A percentile compares a stretch with the other conserved stretches of the same genome.
Evolutionary conservation across 352 stramenopile genomes (phyloP).

Genomic region (Nothophytophthora sp.): DNA sequence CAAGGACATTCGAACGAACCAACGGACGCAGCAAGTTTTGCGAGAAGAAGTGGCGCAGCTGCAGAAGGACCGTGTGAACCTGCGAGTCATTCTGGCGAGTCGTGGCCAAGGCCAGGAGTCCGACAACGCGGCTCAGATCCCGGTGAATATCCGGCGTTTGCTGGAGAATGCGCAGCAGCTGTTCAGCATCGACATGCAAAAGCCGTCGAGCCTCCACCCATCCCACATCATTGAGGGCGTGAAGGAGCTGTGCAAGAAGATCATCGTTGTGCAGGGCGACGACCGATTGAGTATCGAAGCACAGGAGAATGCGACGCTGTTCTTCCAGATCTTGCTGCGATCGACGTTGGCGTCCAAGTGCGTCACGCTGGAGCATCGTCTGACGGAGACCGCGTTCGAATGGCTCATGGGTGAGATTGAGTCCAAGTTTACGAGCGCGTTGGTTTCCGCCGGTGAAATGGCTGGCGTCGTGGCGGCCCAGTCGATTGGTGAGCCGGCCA

Average conservation of each 20-base stretch:
- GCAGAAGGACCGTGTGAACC: constrained; percentile 93
- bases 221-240: constrained; percentile 90
- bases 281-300: constrained; percentile 95
- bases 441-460: constrained; percentile 98
- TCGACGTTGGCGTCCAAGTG: constrained; percentile 96
- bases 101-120: constrained; percentile 93
- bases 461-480: constrained; percentile 98
- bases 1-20: constrained; percentile 93
- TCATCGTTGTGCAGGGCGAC: constrained; percentile 96
- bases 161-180: constrained; percentile 97
- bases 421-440: constrained; percentile 95
- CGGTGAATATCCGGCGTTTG: constrained; percentile 94
- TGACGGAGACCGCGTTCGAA: constrained; percentile 97
- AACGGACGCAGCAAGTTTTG: constrained; percentile 93
- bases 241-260: constrained; percentile 92
- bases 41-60: constrained; percentile 94
- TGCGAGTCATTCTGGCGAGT: constrained; percentile 95
- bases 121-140: constrained; percentile 90
- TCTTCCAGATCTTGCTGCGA: constrained; percentile 98
- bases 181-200: constrained; percentile 92
- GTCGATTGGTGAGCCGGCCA: constrained; percentile 99
- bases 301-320: constrained; percentile 97
- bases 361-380: constrained; percentile 94
- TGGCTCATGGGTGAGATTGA: constrained; percentile 97
- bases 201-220: constrained; percentile 93